Base-by-base conservation (phyloP, 1,139 yeast genomes). In the Diutina catenulata region DNA sequence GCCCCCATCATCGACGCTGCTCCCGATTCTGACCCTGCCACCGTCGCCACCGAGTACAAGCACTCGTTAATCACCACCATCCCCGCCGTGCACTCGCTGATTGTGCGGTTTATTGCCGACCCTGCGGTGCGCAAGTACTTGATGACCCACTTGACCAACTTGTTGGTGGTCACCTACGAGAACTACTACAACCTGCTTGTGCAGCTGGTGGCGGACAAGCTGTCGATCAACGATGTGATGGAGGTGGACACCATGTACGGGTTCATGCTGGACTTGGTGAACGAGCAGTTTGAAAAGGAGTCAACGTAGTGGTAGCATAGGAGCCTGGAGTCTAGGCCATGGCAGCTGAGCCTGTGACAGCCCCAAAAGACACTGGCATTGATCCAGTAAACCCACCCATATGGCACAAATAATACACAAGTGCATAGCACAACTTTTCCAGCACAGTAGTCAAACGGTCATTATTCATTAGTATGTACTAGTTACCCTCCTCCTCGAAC, bases 1-100 rank as follows among this genome's bases (percentile, higher is more conserved):
- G 58, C 54, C 37, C 65, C 66, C 5, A 52, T 58, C 11, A 46
- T 59, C 22, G 40, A 48, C 2, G 47, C 49, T 10, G 48, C 48
- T 10, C 55, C 60, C 31, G 49, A 45, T 8, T 47, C 50, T 23
- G 39, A 45, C 8, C 43, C 58, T 24, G 42, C 38, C 5, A 42
- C 41, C 20, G 27, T 42, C 10, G 29, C 41, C 14, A 35, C 26
- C n/a, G 14, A 16, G 24, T 68, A 83, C 42, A 71, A 71, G 45
- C 63, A 63, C 20, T 69, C 71, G 21, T 55, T 80, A 22, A 62
- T 68, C 23, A 56, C 55, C 6, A 72, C 70, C 39, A 56, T 86
- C 5, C 81, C 86, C 2, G 65, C 72, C 27, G 58, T 78, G 36
- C 66, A 73, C 43, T 50, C 62, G 2, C 71, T 76, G 44, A 70